A percentile compares a stretch with the other conserved stretches of the same genome.
phyloP scores from a whole-genome alignment of 352 stramenopile genomes.

The Phytophthora hybrid region DNA sequence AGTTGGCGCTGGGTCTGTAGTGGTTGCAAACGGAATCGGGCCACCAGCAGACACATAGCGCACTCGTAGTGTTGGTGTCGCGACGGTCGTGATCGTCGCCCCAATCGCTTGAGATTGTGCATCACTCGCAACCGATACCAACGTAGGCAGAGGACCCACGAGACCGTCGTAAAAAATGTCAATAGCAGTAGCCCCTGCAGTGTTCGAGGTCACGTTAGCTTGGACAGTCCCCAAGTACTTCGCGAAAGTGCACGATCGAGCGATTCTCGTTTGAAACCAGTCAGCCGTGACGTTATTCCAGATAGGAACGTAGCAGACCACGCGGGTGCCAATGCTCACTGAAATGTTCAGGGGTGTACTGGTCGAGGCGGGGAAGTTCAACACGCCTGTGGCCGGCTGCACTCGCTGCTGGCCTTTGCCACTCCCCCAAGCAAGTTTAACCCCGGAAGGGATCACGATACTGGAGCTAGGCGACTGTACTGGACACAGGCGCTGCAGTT shows the following conservation, averaged over 20 bases:
- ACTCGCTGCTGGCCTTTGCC: no score
- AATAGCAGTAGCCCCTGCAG: conserved; percentile 19
- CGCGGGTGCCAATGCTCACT: conserved; percentile 35
- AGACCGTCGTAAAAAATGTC: conserved; percentile 60
- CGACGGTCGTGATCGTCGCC: conserved; percentile 20
- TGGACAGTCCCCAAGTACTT: conserved; percentile 58
- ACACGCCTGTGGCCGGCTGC: no score
- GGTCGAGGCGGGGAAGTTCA: conserved; percentile 18
- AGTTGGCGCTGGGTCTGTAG: conserved; percentile 15
- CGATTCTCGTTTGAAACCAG: conserved; percentile 43
- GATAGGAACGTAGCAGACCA: conserved; percentile 56
- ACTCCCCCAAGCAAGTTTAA: no score
- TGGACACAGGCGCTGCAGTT: no score
- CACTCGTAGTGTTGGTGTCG: conserved; percentile 40
- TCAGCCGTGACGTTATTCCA: conserved; percentile 31
- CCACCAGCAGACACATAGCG: conserved; percentile 38
- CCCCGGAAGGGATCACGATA: no score
- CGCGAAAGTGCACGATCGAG: conserved; percentile 49
- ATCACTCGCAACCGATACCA: conserved; percentile 31
- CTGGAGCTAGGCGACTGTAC: no score
- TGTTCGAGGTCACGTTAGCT: conserved; percentile 35
- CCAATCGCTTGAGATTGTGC: conserved; percentile 7
- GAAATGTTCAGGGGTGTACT: conserved; percentile 44
- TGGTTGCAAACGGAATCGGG: conserved; percentile 20
- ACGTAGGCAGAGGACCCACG: conserved; percentile 53